A percentile compares a stretch with the other conserved stretches of the same genome.
phyloP scores from a whole-genome alignment of 768 basidiomycete species.

The Gymnopilus junonius region DNA sequence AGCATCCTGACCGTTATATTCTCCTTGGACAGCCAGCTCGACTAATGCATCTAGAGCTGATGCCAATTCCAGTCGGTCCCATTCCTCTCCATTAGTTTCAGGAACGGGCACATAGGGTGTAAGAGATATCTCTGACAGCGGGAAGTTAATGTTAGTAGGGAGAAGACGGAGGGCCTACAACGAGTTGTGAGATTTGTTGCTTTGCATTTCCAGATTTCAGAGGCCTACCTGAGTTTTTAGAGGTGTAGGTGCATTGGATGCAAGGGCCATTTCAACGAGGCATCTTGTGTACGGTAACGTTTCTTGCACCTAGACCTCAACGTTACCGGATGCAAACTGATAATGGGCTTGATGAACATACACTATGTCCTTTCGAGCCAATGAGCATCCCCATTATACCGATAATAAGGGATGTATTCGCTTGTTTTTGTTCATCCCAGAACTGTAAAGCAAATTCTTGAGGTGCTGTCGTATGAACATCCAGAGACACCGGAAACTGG shows the following conservation, averaged over 20 bases:
- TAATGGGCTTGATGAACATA: slow-evolving; percentile 36
- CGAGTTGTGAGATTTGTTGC: not conserved
- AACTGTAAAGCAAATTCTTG: slow-evolving; percentile 95
- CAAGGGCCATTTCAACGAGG: slow-evolving; percentile 84
- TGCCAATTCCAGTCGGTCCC: slow-evolving; percentile 83
- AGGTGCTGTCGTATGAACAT: slow-evolving; percentile 60
- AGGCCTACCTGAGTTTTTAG: slow-evolving; percentile 81
- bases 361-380: slow-evolving; percentile 67
- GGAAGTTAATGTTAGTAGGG: slow-evolving; percentile 55
- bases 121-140: slow-evolving; percentile 67
- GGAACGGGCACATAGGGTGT: slow-evolving; percentile 80
- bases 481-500: slow-evolving; percentile 69
- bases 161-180: slow-evolving; percentile 50
- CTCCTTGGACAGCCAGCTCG: slow-evolving; percentile 84
- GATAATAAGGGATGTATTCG: slow-evolving; percentile 79
- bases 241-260: slow-evolving; percentile 90
- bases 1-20: slow-evolving; percentile 74
- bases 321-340: not conserved
- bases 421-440: slow-evolving; percentile 92
- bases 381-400: slow-evolving; percentile 88
- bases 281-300: slow-evolving; percentile 67
- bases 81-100: slow-evolving; percentile 88
- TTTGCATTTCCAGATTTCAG: not conserved
- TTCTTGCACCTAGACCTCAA: slow-evolving; percentile 54
- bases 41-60: slow-evolving; percentile 85